Evolutionary conservation across 2,329 filamentous ascomycete genomes (phyloP).

Genomic region (Cercospora beticola): DNA sequence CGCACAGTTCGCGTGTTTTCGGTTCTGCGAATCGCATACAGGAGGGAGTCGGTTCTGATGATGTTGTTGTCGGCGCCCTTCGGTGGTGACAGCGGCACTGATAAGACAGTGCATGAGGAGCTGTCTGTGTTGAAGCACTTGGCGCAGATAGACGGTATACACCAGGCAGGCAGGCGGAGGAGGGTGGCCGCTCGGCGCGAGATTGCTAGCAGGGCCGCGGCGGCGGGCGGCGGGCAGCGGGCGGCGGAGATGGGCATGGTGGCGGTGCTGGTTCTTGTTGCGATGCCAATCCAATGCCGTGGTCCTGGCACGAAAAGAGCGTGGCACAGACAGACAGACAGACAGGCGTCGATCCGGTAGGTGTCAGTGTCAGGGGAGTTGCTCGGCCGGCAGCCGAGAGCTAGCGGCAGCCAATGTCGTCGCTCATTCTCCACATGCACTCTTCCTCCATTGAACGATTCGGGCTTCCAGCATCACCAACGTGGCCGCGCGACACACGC

Average conservation of each 20-base stretch:
- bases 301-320: not conserved
- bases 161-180: not conserved
- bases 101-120: not conserved
- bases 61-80: not conserved
- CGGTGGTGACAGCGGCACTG: not conserved
- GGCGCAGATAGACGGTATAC: not conserved
- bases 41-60: not conserved
- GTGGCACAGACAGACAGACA: not conserved
- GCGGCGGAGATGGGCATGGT: not conserved
- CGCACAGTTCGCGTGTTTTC: not conserved
- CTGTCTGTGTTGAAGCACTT: not conserved
- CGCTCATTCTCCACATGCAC: not conserved
- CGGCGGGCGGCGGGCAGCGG: not conserved
- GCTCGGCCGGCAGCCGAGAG: not conserved
- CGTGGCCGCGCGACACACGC: constrained; percentile 4
- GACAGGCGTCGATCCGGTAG: not conserved
- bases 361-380: not conserved
- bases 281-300: not conserved
- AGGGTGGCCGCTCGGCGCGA: not conserved
- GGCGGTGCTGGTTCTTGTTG: not conserved
- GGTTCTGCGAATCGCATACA: not conserved
- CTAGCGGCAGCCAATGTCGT: not conserved
- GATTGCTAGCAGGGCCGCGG: not conserved
- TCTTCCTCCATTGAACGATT: not conserved
- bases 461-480: not conserved